Evolutionary conservation across 2,329 filamentous ascomycete species (phyloP).

Genomic region (Drechslerella stenobrocha): DNA sequence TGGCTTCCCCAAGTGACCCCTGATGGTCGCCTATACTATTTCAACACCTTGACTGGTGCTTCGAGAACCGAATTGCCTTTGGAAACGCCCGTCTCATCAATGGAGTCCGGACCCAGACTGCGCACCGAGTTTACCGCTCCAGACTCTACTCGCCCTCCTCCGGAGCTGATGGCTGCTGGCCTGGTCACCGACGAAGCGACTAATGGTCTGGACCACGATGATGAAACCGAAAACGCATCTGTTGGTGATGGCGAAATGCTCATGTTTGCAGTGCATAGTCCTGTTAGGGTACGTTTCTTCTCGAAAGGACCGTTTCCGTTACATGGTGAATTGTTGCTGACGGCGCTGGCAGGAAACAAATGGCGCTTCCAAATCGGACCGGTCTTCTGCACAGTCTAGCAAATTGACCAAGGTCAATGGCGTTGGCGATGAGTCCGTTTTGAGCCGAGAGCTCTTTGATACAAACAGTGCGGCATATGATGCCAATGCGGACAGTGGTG

Average conservation of each 20-base stretch:
- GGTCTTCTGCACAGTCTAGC: constrained; percentile 26
- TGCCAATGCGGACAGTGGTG: constrained; percentile 30
- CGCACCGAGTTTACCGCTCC: constrained; percentile 85
- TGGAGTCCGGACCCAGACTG: constrained; percentile 83
- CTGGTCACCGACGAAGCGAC: constrained; percentile 68
- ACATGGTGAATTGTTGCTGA: constrained; percentile 2
- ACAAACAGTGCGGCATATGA: constrained; percentile 21
- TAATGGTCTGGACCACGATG: constrained; percentile 61
- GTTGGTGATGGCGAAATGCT: constrained; percentile 57
- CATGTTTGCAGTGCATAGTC: constrained; percentile 51
- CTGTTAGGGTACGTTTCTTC: constrained; percentile 55
- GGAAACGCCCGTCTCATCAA: constrained; percentile 78
- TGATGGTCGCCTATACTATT: constrained; percentile 92
- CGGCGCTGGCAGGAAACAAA: constrained; percentile 24
- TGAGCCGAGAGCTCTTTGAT: constrained; percentile 38
- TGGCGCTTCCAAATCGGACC: constrained; percentile 11
- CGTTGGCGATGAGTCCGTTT: constrained; percentile 21
- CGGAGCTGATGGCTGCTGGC: constrained; percentile 86
- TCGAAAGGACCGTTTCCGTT: constrained; percentile 75
- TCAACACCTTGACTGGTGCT: constrained; percentile 95
- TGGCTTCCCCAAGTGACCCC: constrained; percentile 98
- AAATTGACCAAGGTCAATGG: constrained; percentile 17
- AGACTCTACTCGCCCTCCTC: constrained; percentile 83
- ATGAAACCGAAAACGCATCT: constrained; percentile 81
- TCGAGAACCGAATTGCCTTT: constrained; percentile 92